Conservation (phyloP, 352 stramenopile genomes). For the Phytophthora sojae region DNA sequence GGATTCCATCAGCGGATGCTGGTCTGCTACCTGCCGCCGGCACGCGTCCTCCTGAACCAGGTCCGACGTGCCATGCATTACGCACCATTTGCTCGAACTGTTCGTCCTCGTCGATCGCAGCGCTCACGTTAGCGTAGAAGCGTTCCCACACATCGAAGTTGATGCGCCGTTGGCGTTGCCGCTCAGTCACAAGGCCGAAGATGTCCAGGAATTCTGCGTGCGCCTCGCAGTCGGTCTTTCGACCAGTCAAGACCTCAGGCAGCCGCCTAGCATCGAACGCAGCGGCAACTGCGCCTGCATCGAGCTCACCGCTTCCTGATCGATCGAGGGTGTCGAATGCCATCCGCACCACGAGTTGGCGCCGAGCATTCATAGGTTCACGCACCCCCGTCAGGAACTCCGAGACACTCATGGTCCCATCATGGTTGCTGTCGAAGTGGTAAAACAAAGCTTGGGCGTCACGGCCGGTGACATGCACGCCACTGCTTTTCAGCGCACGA, state of each 20-base stretch:
- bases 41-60: constrained; percentile 41
- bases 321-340: constrained; percentile 91
- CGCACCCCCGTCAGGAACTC: constrained; percentile 89
- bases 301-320: constrained; percentile 75
- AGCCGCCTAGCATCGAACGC: constrained; percentile 87
- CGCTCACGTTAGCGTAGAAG: constrained; percentile 93
- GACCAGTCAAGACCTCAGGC: constrained; percentile 82
- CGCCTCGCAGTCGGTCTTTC: constrained; percentile 80
- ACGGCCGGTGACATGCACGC: constrained; percentile 55
- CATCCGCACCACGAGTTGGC: constrained; percentile 82
- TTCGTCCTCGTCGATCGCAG: constrained; percentile 91
- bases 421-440: constrained; percentile 89
- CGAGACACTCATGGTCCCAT: constrained; percentile 79
- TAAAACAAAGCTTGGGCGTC: constrained; percentile 79
- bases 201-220: constrained; percentile 87
- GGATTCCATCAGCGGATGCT: constrained; percentile 15
- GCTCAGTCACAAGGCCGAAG: constrained; percentile 64
- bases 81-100: constrained; percentile 95
- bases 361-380: constrained; percentile 82
- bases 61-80: constrained; percentile 80
- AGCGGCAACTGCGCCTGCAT: constrained; percentile 72
- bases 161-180: constrained; percentile 61
- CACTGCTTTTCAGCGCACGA: constrained; percentile 62
- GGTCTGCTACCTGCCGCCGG: not conserved
- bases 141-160: constrained; percentile 71